Base-by-base conservation (phyloP, 805 yeast species). In the Candida loeiensis region DNA sequence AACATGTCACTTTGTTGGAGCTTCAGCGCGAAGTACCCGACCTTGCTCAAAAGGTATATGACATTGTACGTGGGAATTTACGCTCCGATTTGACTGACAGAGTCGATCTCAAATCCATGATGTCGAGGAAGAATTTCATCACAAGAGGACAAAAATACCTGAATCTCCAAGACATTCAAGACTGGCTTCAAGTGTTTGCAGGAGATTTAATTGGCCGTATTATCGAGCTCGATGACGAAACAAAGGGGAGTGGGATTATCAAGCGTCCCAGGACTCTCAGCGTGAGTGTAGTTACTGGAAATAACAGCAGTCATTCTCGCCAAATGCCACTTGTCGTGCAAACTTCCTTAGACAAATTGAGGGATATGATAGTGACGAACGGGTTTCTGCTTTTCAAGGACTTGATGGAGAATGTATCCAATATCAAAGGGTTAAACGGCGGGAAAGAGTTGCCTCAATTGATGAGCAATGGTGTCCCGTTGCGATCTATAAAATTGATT, bases 151-250 rank as follows among this genome's bases (percentile, higher is more conserved):
- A 59, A 3, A 68, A 70, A 2, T 17, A 26, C 15, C 18, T 21
- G 16, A 39, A 28, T 18, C 45, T 71, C 5, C 65, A 64, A 2
- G 95, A 86, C 49, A 76, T 85, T 16, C 47, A 66, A 4, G 80
- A 78, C 15, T 91, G 99, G 99, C 63, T 91, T 6, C 77, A 72
- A 27, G 95, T 91, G 0, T 90, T 82, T 64, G 73, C 85, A 2
- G 90, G 89, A 0, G 99, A 91, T 51, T 60, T 91, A 21, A 63
- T 75, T 20, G 79, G 80, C 36, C 59, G 99, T 40, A 58, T 90
- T 4, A 66, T 74, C 20, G 98, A 91, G 50, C 53, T 83, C 15
- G 85, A 80, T 44, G 90, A 85, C 46, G 95, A 88, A 49, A 62
- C 58, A 46, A 36, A 52, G 37, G 42, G 41, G 25, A 43, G 37